phyloP scores from a whole-genome alignment of 257 asterid genomes.

The Solanum pimpinellifolium region DNA sequence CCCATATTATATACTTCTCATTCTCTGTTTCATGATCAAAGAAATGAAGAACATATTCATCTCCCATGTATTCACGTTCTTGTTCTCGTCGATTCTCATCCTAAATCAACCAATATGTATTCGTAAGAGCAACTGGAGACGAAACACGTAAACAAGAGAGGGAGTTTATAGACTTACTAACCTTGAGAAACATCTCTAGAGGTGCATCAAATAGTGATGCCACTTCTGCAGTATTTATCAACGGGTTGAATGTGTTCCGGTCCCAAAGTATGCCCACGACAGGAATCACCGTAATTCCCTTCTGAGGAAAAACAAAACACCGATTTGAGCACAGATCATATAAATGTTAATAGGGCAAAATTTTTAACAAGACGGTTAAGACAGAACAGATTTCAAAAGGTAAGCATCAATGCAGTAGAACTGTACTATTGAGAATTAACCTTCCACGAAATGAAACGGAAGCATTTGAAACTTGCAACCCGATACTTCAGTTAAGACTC shows the following conservation, averaged over 20 bases:
- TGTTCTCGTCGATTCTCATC: conserved; percentile 56
- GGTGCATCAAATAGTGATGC: conserved; percentile 73
- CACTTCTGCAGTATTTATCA: conserved; percentile 58
- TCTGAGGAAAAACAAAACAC: conserved; percentile 10
- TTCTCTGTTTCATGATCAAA: conserved; percentile 41
- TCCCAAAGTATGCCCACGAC: conserved; percentile 68
- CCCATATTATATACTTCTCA: conserved; percentile 53
- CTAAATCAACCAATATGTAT: conserved; percentile 13
- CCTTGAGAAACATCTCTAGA: conserved; percentile 78
- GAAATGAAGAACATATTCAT: conserved; percentile 52
- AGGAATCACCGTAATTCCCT: conserved; percentile 49
- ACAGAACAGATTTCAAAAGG: not conserved
- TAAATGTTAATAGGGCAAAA: not conserved
- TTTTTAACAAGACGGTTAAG: not conserved
- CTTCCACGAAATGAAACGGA: not conserved
- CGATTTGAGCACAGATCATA: not conserved
- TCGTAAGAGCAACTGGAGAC: not conserved
- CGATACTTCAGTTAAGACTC: not conserved
- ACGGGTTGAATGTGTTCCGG: conserved; percentile 30
- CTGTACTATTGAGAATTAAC: not conserved
- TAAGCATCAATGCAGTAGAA: not conserved
- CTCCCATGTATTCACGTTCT: conserved; percentile 56
- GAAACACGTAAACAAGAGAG: not conserved
- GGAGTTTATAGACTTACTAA: not conserved
- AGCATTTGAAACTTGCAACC: not conserved